Base-by-base conservation (phyloP, 2,329 filamentous ascomycete genomes). In the Phoma sp. region DNA sequence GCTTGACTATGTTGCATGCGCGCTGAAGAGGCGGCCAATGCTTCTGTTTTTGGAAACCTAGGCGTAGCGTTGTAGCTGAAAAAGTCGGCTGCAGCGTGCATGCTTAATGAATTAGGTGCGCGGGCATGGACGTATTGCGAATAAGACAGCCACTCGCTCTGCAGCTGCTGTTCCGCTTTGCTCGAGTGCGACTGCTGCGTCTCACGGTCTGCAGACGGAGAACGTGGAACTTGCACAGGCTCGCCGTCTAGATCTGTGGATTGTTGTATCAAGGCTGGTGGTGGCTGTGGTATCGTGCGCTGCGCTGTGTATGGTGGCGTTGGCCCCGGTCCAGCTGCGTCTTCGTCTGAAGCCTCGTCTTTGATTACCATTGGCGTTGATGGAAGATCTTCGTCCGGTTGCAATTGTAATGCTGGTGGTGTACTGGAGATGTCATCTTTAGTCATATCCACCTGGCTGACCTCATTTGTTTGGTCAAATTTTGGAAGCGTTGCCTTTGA, bases 121-220 rank as follows among this genome's bases (percentile, higher is more conserved):
- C 47, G 50, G 10, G 29, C 37, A n/a, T 60, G 58, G 7, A 57
- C 47, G 26, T 68, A 72, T 48, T 74, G 72, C 2, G 72, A 72
- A 56, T 73, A 72, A 0, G 66, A 65, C 4, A 64, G 50, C 62
- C 65, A 71, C 50, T 74, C 69, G 18, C 51, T 57, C 18, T 70
- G 71, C 14, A 73, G 62, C 38, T 73, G 71, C 15, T 67, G 61
- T 38, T 74, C 71, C 33, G 70, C 72, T 61, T 62, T 67, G 48
- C 63, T 72, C 5, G 68, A 69, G 23, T 71, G 62, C 0, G 72
- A 73, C 10, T 62, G 51, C 46, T 68, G 66, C 7, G 64, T 62
- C 18, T 66, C 68, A 28, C 42, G 54, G 4, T 64, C 61, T 3
- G 47, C 42, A 3, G 59, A 49, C 4, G 65, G 65, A 1, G 68